phyloP scores from a whole-genome alignment of 169 alveolate species.

The Cryptosporidium tyzzeri region DNA sequence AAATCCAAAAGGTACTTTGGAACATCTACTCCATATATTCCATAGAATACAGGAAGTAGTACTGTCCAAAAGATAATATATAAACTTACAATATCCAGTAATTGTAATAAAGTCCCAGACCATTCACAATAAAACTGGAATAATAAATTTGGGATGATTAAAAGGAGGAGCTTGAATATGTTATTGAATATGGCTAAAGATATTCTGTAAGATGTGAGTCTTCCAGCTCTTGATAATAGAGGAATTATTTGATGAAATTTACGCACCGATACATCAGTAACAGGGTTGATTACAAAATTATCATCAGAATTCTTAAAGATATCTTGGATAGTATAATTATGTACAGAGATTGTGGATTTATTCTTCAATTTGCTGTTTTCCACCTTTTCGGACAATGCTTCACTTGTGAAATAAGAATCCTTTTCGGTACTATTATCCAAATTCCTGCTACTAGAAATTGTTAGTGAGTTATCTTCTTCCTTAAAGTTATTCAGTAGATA shows the following conservation, averaged over 20 bases:
- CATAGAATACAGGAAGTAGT: constrained; percentile 17
- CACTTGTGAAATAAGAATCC: background rate
- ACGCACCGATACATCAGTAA: constrained; percentile 26
- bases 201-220: constrained; percentile 37
- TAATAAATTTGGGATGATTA: constrained; percentile 28
- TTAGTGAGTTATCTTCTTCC: background rate
- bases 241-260: constrained; percentile 59
- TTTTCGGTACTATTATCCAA: background rate
- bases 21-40: constrained; percentile 36
- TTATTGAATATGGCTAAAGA: constrained; percentile 5
- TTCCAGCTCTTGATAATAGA: constrained; percentile 53
- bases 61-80: constrained; percentile 34
- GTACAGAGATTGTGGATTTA: background rate
- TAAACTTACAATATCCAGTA: background rate
- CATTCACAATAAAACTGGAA: constrained; percentile 57
- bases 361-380: background rate
- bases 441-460: background rate
- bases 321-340: background rate
- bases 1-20: constrained; percentile 47
- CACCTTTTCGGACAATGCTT: background rate
- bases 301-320: background rate
- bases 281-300: constrained; percentile 14
- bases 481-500: background rate
- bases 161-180: constrained; percentile 10
- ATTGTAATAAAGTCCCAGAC: constrained; percentile 48